Percentiles rank a stretch among this genome's conserved stretches.
These are phyloP conservation scores for Coccomyxa sp. DNA, from an alignment of 139 green algal species.

Conservation along the genomic window DNA sequence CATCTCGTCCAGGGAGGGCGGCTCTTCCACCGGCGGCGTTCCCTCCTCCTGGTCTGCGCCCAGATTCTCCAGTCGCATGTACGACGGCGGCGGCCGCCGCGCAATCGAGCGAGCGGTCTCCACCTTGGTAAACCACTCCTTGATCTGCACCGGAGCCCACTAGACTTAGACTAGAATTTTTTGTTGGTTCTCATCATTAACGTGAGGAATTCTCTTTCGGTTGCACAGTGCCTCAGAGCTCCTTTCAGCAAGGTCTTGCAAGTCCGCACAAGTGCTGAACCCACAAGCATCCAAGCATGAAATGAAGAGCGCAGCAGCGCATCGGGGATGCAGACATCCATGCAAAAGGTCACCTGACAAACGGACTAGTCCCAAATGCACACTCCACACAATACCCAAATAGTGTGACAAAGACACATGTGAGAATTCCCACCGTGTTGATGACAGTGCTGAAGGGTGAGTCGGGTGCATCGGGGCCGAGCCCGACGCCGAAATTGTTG, in stretches of 20 bases:
- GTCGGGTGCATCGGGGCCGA: background rate
- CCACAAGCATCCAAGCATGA: background rate
- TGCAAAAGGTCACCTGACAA: background rate
- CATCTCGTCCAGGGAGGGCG: background rate
- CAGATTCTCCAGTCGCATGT: background rate
- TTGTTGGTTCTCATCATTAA: background rate
- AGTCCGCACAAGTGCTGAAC: background rate
- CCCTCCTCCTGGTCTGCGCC: background rate
- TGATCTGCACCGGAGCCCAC: background rate
- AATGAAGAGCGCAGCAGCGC: too few species aligned
- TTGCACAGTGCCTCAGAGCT: background rate
- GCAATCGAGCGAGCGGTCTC: background rate
- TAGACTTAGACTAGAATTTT: too few species aligned
- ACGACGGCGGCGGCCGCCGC: background rate
- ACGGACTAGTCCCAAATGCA: background rate
- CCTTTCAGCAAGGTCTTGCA: background rate
- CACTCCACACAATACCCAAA: background rate
- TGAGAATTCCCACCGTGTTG: background rate
- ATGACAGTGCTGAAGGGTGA: background rate
- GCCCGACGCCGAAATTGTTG: constrained; percentile 36
- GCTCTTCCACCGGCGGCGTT: background rate
- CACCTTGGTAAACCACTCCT: background rate
- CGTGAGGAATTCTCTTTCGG: background rate
- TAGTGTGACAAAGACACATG: background rate
- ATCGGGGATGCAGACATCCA: too few species aligned